Conservation (phyloP, 2,329 filamentous ascomycete genomes). For the Stachybotrys echinatus region DNA sequence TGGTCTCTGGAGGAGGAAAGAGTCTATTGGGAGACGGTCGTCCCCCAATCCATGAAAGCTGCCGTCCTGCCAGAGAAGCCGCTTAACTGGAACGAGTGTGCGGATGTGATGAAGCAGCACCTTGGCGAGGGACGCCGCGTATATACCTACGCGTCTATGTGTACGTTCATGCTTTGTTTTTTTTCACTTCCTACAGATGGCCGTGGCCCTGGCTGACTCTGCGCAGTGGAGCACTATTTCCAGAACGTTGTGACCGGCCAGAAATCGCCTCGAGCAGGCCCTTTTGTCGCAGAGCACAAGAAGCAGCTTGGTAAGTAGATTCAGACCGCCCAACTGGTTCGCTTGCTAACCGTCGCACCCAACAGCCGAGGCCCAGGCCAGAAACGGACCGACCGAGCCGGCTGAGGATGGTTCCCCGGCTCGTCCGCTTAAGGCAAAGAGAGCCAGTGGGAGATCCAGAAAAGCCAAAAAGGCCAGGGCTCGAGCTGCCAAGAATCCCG, state of each 20-base stretch:
- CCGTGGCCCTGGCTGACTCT: slow-evolving; percentile 13
- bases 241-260: slow-evolving; percentile 33
- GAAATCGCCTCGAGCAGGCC: slow-evolving; percentile 28
- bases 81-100: slow-evolving; percentile 32
- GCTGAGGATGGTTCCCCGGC: too few relatives aligned
- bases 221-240: slow-evolving; percentile 39
- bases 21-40: slow-evolving; percentile 39
- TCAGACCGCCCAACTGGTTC: background rate
- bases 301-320: slow-evolving; percentile 14
- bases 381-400: background rate
- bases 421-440: too few relatives aligned
- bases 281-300: slow-evolving; percentile 28
- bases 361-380: background rate
- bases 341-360: background rate
- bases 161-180: background rate
- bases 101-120: slow-evolving; percentile 28
- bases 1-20: slow-evolving; percentile 45
- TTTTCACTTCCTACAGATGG: slow-evolving; percentile 21
- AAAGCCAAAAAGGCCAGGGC: background rate
- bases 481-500: too few relatives aligned
- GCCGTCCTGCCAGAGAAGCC: slow-evolving; percentile 11
- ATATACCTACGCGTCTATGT: slow-evolving; percentile 23
- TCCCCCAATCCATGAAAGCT: slow-evolving; percentile 30
- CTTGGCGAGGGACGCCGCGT: slow-evolving; percentile 29
- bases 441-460: too few relatives aligned